Base-by-base conservation (phyloP, 2,329 filamentous ascomycete species). In the Verticillium klebahnii region DNA sequence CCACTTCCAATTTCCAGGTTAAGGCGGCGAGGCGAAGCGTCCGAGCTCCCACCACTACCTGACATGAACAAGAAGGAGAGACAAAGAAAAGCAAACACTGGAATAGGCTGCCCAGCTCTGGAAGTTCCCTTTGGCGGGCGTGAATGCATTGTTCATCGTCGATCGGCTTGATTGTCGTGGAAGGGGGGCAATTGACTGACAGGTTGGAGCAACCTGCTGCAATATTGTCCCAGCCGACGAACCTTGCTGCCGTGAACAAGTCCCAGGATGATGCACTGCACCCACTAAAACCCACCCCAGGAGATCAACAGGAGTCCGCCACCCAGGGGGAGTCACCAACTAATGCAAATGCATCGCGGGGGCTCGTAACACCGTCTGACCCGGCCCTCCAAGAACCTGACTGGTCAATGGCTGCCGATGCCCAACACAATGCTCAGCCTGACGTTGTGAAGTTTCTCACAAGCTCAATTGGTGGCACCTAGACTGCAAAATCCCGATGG, bases 71-170 rank as follows among this genome's bases (percentile, higher is more conserved):
- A 65, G 63, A 59, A 64, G 62, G 25, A 50, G 23, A 23, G n/a
- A 12, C 23, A 23, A 52, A 56, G 60, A 56, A 57, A 36, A 56
- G 56, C 52, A 58, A 59, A 67, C 67, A 67, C 61, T 59, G 67
- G 68, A 52, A 9, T 12, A 19, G 45, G 19, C 45, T 52, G 45
- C 45, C 45, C 17, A 23, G 9, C 11, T 52, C 45, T n/a, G 45
- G 45, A 25, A 25, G 8, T 19, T 19, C 45, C 19, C 11, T 8
- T 11, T 23, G 11, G 11, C 3, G n/a, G 23, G 45, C 12, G 45
- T 52, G 45, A 52, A 52, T 52, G 9, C 45, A 52, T 52, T 52
- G 45, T 29, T 52, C 45, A 52, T 23, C 19, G 5, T 52, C 37
- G 19, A 25, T 23, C 12, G n/a, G 19, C n/a, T 52, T 19, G 12